Evolutionary conservation across 805 yeast genomes (phyloP).

Genomic region (Ogataea wickerhamii): DNA sequence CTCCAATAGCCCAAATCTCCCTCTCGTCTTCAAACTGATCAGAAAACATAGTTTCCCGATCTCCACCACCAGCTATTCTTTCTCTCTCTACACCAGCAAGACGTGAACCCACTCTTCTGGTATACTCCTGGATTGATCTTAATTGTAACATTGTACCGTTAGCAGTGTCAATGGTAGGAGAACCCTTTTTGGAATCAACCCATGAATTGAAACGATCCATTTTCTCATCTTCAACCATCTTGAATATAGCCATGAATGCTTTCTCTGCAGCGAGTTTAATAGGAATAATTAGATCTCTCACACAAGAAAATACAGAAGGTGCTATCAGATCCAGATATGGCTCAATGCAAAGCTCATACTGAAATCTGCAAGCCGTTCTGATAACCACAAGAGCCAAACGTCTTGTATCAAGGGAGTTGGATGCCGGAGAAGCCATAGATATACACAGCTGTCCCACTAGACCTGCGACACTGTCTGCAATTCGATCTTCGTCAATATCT

Average conservation of each 20-base stretch:
- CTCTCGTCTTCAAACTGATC: slow-evolving; percentile 83
- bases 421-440: slow-evolving; percentile 47
- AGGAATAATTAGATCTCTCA: slow-evolving; percentile 86
- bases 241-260: slow-evolving; percentile 71
- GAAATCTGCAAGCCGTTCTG: slow-evolving; percentile 68
- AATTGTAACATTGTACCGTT: slow-evolving; percentile 48
- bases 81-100: slow-evolving; percentile 86
- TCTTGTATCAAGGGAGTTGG: slow-evolving; percentile 71
- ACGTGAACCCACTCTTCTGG: slow-evolving; percentile 84
- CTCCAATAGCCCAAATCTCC: slow-evolving; percentile 88
- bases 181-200: slow-evolving; percentile 45
- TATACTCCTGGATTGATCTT: slow-evolving; percentile 83
- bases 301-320: slow-evolving; percentile 74
- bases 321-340: slow-evolving; percentile 56
- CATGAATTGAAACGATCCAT: slow-evolving; percentile 56
- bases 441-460: slow-evolving; percentile 51
- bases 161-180: slow-evolving; percentile 37
- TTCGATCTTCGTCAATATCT: slow-evolving; percentile 22
- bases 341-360: slow-evolving; percentile 46
- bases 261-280: slow-evolving; percentile 93
- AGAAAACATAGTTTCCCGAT: slow-evolving; percentile 75
- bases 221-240: slow-evolving; percentile 63
- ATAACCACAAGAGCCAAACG: slow-evolving; percentile 72
- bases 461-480: slow-evolving; percentile 37
- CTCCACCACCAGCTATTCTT: slow-evolving; percentile 86